Base-by-base conservation (phyloP, 768 basidiomycete genomes). In the Lactifluus hygrophoroides region DNA sequence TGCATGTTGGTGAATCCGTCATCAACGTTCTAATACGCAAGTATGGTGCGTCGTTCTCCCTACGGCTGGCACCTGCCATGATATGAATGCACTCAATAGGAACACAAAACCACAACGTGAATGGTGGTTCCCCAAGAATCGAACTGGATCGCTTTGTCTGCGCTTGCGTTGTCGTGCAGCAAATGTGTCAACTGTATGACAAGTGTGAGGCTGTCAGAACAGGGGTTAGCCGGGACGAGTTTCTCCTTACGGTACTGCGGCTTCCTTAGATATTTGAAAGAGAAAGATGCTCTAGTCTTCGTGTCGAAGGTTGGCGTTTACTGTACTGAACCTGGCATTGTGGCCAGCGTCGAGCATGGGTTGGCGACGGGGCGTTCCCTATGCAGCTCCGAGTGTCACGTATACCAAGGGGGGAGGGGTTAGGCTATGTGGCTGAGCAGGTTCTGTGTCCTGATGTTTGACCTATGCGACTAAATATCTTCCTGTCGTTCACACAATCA, bases 91-190 rank as follows among this genome's bases (percentile, higher is more conserved):
- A 19, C 21, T 19, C 13, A 16, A 54, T 32, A 54, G 53, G 53
- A 10, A 54, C 53, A 16, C 17, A 25, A n/a, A 16, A 6, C 27
- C 25, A 3, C 27, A 16, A n/a, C 8, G 27, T 8, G 6, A 27
- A 45, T n/a, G 30, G 19, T 3, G 10, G 23, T 9, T 16, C 32
- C 1, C 53, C 44, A 16, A 43, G 46, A 21, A 54, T 54, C 10
- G 44, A 54, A 34, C 34, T 54, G 23, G 53, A 54, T 27, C 53
- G 53, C 9, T 54, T 54, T 13, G 53, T 54, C 21, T 54, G 53
- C 17, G 53, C 53, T 0, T 54, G 53, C 43, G 44, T 54, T 14
- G 53, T 54, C 43, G 32, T 54, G 3, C 42, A 54, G 23, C 53
- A 46, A 21, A 45, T 54, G 44, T 54, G 43, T 46, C 43, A 19